These are phyloP conservation scores for Tolypocladium album DNA, from an alignment of 2,329 filamentous ascomycete species.

Conservation along the genomic window DNA sequence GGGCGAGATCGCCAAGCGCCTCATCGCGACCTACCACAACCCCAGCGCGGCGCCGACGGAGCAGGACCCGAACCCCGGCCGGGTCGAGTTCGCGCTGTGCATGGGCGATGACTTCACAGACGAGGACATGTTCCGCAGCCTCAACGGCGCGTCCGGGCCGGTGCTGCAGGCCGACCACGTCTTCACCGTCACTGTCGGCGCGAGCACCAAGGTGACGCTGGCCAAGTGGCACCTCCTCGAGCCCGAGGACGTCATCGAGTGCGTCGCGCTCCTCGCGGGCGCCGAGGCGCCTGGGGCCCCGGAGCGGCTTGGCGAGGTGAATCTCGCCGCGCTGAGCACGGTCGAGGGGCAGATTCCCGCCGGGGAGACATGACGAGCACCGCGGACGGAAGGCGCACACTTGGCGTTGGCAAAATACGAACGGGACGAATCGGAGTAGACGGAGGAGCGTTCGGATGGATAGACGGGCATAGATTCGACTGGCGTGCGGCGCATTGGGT, in stretches of 20 bases:
- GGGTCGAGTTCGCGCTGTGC: constrained; percentile 80
- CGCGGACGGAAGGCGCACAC: too few species aligned
- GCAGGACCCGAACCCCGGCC: constrained; percentile 31
- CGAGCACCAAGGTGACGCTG: constrained; percentile 82
- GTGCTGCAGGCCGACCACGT: constrained; percentile 52
- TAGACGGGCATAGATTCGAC: not conserved
- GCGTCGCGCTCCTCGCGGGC: constrained; percentile 43
- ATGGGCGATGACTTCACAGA: constrained; percentile 94
- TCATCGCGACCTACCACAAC: constrained; percentile 63
- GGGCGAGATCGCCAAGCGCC: constrained; percentile 80
- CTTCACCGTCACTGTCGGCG: constrained; percentile 86
- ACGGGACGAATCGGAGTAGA: not conserved
- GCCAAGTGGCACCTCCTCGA: constrained; percentile 86
- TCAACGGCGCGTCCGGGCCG: constrained; percentile 48
- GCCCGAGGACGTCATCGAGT: constrained; percentile 75
- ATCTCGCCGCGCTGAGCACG: constrained; percentile 41
- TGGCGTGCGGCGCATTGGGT: not conserved
- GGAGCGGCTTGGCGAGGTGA: constrained; percentile 37
- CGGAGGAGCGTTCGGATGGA: not conserved
- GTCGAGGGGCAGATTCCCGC: constrained; percentile 41
- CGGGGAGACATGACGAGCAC: constrained; percentile 2
- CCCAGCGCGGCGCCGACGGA: constrained; percentile 32
- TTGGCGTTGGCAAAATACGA: not conserved
- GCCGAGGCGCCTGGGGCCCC: constrained; percentile 27
- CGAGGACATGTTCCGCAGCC: constrained; percentile 88